A percentile compares a stretch with the other conserved stretches of the same genome.
Conservation (phyloP, 2,329 filamentous ascomycete genomes). For the Akanthomyces lecanii region DNA sequence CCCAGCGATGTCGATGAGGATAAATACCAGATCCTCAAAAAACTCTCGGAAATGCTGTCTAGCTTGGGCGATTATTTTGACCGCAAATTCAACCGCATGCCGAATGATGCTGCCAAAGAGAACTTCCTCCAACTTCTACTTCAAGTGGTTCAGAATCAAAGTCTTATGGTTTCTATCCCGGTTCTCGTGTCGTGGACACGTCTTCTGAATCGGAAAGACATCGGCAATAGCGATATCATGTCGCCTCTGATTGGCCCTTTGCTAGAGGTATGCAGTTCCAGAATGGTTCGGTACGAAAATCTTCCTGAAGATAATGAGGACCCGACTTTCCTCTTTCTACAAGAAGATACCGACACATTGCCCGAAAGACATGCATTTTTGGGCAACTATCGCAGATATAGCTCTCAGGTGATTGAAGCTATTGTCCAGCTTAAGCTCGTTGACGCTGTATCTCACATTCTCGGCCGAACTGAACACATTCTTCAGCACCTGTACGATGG, state of each 20-base stretch:
- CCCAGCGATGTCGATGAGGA: constrained; percentile 82
- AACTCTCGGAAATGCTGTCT: constrained; percentile 88
- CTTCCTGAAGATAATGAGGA: constrained; percentile 79
- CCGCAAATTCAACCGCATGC: constrained; percentile 65
- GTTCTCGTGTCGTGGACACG: constrained; percentile 87
- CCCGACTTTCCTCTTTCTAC: constrained; percentile 72
- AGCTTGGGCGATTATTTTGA: constrained; percentile 81
- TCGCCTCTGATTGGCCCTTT: constrained; percentile 66
- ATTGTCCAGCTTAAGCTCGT: constrained; percentile 78
- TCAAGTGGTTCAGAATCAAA: constrained; percentile 75
- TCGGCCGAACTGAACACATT: constrained; percentile 71
- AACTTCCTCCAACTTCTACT: constrained; percentile 77
- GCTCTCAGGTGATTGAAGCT: constrained; percentile 78
- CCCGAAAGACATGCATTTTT: constrained; percentile 93
- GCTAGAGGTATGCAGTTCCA: constrained; percentile 75
- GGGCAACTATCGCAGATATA: constrained; percentile 91
- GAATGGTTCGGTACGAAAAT: constrained; percentile 82
- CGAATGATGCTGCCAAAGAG: constrained; percentile 59
- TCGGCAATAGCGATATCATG: constrained; percentile 60
- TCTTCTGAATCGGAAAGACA: constrained; percentile 66
- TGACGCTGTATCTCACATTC: constrained; percentile 82
- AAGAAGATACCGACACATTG: constrained; percentile 91
- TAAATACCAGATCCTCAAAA: constrained; percentile 89
- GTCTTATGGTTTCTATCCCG: constrained; percentile 89
- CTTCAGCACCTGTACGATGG: constrained; percentile 72